Conservation (phyloP, 2,329 filamentous ascomycete species). For the Tolypocladium paradoxum region DNA sequence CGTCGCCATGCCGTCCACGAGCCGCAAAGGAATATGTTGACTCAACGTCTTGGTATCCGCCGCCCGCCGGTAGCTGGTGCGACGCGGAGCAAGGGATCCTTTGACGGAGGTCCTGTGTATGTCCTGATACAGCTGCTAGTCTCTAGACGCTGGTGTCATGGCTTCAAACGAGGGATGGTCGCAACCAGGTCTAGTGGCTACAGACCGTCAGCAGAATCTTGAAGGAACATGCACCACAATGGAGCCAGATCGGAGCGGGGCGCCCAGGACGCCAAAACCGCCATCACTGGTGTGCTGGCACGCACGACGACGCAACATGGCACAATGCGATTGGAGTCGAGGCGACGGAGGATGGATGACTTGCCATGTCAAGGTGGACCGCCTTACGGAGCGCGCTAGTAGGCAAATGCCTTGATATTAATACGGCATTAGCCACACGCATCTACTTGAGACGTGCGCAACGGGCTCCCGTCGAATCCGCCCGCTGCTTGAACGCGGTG, state of each 20-base stretch:
- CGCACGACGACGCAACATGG: neutral
- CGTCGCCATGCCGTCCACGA: neutral
- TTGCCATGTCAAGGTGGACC: neutral
- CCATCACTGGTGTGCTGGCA: neutral
- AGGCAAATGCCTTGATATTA: neutral
- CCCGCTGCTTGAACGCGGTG: neutral
- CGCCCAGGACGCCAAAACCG: neutral
- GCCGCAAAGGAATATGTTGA: neutral
- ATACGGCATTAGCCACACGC: too few relatives aligned
- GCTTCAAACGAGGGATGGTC: neutral
- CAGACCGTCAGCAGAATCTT: conserved; percentile 1
- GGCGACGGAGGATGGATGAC: neutral
- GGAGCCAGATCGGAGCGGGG: conserved; percentile 1
- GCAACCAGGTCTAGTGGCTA: neutral
- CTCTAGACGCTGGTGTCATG: neutral
- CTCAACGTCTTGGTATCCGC: neutral
- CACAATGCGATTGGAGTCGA: neutral
- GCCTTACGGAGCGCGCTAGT: neutral
- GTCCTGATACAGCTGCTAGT: too few relatives aligned
- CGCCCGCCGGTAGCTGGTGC: neutral
- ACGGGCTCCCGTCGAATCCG: neutral
- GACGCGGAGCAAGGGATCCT: neutral
- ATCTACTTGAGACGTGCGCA: neutral
- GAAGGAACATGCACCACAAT: neutral
- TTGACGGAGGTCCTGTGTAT: neutral